A percentile compares a stretch with the other conserved stretches of the same genome.
Conservation (phyloP, 371 early-diverging fungal species). For the Mortierella sp. region DNA sequence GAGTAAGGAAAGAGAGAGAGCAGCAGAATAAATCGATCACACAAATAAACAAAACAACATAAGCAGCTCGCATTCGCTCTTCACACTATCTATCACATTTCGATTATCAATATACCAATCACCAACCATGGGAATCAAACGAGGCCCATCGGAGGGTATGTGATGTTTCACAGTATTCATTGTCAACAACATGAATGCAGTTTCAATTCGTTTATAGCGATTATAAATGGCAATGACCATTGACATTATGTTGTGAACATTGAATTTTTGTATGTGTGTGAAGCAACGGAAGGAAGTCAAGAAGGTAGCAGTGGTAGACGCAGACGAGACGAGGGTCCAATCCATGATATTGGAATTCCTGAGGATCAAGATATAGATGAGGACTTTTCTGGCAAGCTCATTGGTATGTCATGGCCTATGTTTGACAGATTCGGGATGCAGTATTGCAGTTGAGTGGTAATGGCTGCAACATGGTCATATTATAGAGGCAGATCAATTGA, state of each 20-base stretch:
- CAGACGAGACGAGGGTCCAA: constrained; percentile 52
- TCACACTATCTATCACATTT: not conserved
- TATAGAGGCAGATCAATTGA: not conserved
- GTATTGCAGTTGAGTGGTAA: not conserved
- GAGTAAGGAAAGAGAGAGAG: not conserved
- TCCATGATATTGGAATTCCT: constrained; percentile 39
- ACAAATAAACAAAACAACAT: not conserved
- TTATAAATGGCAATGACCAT: not conserved
- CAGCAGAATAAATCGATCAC: not conserved
- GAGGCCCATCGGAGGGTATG: constrained; percentile 45
- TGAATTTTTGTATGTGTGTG: not conserved
- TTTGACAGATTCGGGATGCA: too few species aligned
- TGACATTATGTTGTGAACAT: not conserved
- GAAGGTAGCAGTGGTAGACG: constrained; percentile 26
- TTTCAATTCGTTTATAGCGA: not conserved
- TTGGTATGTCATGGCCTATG: constrained; percentile 22
- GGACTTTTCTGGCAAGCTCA: constrained; percentile 45
- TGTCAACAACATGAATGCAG: not conserved
- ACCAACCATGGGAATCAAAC: constrained; percentile 41
- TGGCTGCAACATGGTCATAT: not conserved
- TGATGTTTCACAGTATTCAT: not conserved
- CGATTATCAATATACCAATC: not conserved
- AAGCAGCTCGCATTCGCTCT: not conserved
- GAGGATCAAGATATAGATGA: constrained; percentile 53
- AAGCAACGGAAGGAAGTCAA: not conserved